These are phyloP conservation scores for Vanrija sp. DNA, from an alignment of 1,284 basidiomycete genomes.

Conservation along the genomic window DNA sequence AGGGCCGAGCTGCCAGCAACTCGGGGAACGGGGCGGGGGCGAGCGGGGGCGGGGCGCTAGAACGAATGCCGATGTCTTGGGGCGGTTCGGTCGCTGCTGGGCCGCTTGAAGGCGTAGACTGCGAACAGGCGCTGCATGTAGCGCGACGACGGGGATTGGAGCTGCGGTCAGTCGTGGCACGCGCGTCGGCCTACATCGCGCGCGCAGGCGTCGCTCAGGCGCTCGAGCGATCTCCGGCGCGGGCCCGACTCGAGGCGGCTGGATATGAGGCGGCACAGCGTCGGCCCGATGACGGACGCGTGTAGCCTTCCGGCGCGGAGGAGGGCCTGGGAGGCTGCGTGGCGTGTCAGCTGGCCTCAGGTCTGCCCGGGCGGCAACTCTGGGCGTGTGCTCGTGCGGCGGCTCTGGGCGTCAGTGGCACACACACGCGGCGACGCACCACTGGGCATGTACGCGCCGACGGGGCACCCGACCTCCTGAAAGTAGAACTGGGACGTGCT, in stretches of 20 bases:
- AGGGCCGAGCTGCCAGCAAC: too few species aligned
- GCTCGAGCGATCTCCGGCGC: conserved; percentile 14
- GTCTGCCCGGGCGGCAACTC: neutral
- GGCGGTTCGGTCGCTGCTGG: too few species aligned
- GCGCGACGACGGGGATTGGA: conserved; percentile 20
- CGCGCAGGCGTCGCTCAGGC: conserved; percentile 21
- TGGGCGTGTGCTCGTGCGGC: too few species aligned
- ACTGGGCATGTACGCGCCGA: conserved; percentile 25
- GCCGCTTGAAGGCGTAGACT: conserved; percentile 37
- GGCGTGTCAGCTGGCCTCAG: neutral
- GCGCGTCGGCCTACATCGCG: conserved; percentile 26
- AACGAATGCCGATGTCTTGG: too few species aligned
- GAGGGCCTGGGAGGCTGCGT: conserved; percentile 4
- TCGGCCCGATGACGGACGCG: neutral
- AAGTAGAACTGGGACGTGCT: conserved; percentile 30
- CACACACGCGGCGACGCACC: conserved; percentile 19
- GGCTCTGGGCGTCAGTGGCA: neutral
- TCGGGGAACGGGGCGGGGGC: too few species aligned
- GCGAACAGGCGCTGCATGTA: conserved; percentile 39
- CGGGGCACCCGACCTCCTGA: conserved; percentile 37
- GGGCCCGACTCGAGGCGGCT: conserved; percentile 7
- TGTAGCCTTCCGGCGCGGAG: conserved; percentile 6
- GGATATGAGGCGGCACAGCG: conserved; percentile 5
- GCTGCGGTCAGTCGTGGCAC: conserved; percentile 14
- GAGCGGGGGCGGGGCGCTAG: too few species aligned